These are phyloP conservation scores for Ascochyta viciae-villosae DNA, from an alignment of 2,329 filamentous ascomycete species.

Conservation along the genomic window DNA sequence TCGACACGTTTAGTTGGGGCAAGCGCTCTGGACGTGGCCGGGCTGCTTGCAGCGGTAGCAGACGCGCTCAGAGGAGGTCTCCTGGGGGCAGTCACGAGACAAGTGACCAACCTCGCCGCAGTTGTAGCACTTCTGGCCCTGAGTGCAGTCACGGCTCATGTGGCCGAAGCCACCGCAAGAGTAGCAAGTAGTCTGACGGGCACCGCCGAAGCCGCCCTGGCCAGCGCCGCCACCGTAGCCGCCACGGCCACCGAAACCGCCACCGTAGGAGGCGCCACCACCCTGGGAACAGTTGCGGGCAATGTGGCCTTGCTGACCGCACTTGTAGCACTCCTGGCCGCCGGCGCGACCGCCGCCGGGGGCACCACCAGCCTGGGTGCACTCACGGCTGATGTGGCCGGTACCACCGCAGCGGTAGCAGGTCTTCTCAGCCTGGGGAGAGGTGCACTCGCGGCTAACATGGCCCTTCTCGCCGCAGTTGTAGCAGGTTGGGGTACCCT, in stretches of 20 bases:
- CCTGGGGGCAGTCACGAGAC: slow-evolving; percentile 94
- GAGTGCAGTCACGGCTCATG: slow-evolving; percentile 97
- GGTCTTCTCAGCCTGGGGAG: slow-evolving; percentile 83
- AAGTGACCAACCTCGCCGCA: slow-evolving; percentile 94
- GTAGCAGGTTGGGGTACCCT: slow-evolving; percentile 58
- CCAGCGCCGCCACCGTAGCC: slow-evolving; percentile 55
- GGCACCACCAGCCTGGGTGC: slow-evolving; percentile 62
- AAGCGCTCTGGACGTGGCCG: slow-evolving; percentile 92
- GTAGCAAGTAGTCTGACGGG: slow-evolving; percentile 77
- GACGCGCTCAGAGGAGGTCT: slow-evolving; percentile 88
- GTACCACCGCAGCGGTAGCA: slow-evolving; percentile 78
- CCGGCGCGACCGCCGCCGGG: slow-evolving; percentile 54
- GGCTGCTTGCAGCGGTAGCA: slow-evolving; percentile 95
- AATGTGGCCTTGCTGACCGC: slow-evolving; percentile 94
- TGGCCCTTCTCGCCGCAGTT: slow-evolving; percentile 59
- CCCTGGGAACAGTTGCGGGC: slow-evolving; percentile 85
- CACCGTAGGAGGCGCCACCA: slow-evolving; percentile 46
- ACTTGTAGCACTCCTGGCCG: slow-evolving; percentile 90
- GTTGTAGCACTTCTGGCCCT: slow-evolving; percentile 99
- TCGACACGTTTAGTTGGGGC: slow-evolving; percentile 73
- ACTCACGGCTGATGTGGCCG: slow-evolving; percentile 93
- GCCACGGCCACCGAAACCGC: slow-evolving; percentile 57
- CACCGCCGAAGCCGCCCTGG: slow-evolving; percentile 57
- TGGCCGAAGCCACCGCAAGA: slow-evolving; percentile 97
- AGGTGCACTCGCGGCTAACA: slow-evolving; percentile 82